Base-by-base conservation (phyloP, 768 basidiomycete genomes). In the Amylocystis lapponica region DNA sequence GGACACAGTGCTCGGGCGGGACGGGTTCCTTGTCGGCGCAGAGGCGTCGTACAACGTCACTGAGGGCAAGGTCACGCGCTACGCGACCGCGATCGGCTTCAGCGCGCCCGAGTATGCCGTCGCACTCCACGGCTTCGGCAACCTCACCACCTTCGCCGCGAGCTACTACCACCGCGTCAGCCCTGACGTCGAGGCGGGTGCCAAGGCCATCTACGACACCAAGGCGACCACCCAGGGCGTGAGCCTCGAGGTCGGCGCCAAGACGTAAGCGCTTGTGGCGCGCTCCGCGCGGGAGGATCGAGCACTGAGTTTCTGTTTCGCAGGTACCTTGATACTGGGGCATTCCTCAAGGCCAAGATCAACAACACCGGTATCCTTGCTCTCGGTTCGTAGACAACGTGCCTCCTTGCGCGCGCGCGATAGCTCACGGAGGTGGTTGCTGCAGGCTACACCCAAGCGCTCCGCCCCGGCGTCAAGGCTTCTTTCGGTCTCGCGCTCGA, bases 101-200 rank as follows among this genome's bases (percentile, higher is more conserved):
- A 92, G 88, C 61, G 94, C 95, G 31, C 90, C 94, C 26, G 90
- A 97, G 64, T 95, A 94, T 66, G 86, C 93, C 48, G 79, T 97
- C 64, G 91, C 94, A 60, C 53, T 98, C 47, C 94, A 97, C 69
- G 91, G 86, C 53, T 80, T 97, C 61, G 86, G 88, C 75, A 98
- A 96, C 79, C 68, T 96, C 65, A 86, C 83, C 64, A 84, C 83
- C 58, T 97, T 93, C 75, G 75, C 86, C 41, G 96, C 95, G 47
- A 89, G 86, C 66, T 99, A 98, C 79, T 98, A 97, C 78, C 96
- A 99, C 79, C 86, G 86, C 49, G 92, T 96, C 63, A 86, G 75
- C 65, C 66, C 74, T 47, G 90, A 93, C 57, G 90, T 94, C 39
- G 93, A 95, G 71, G 93, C 90, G 48, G 91, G 91, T 63, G 92